Evolutionary conservation across 164 flowering plant genomes (phyloP), one percentile per base, ranked within the genome.

Genomic region (Umbilicus rupestris): DNA sequence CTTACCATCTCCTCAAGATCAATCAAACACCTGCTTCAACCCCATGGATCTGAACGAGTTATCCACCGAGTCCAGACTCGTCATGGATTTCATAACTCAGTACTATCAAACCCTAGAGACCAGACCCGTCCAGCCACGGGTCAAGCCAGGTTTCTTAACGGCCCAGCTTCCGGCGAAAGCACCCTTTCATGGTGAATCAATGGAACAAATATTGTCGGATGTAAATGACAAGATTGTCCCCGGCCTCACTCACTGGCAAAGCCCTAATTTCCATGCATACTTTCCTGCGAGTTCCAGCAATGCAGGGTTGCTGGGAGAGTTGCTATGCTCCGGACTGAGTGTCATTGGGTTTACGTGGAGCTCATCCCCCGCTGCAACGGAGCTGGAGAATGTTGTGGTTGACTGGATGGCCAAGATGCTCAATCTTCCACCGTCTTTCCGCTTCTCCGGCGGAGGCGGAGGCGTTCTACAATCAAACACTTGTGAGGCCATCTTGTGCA

Each of bases 331-430:
- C 20, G 70, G 73, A n/a, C 42, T 75, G 67, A 75, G 72, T 35
- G 52, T 69, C 3, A 72, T 72, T 1, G 78, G 75, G 11, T 69
- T 75, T 46, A 75, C 26, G 19, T 72, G 75, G 78, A 42, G 68
- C 17, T 28, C 74, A n/a, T 76, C 76, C 5, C 79, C 76, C 2
- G 79, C 76, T 10, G 74, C 73, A 5, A 72, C 72, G 3, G 70
- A 72, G 44, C 68, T 75, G 5, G 76, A 73, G 41, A 63, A 15
- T 15, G 55, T 66, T 14, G 74, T 70, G 47, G 37, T 70, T 47
- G 74, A 71, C 50, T 74, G 74, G 69, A 8, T 74, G n/a, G 70
- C 39, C 1, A 55, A 72, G 22, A 35, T 75, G 64, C 76, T 76
- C 30, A 39, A 70, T 12, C 68, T 64, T 41, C 73, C 65, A 3